Conservation (phyloP, 768 basidiomycete genomes). For the Steccherinum ochraceum region DNA sequence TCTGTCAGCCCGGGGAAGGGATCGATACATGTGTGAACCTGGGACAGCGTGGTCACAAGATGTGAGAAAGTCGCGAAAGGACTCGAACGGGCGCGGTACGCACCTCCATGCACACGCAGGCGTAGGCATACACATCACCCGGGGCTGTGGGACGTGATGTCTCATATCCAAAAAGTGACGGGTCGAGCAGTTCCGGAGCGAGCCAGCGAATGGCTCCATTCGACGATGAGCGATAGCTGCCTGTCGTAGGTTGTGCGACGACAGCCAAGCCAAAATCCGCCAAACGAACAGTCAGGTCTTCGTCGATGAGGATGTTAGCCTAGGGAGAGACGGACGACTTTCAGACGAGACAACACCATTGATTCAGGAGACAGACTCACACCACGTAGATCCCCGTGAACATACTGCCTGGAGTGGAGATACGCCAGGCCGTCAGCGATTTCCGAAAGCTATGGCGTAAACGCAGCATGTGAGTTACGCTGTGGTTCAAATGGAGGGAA, state of each 20-base stretch:
- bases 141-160: neutral
- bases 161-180: neutral
- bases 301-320: constrained; percentile 6
- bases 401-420: constrained; percentile 1
- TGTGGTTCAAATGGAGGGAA: too few species aligned
- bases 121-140: constrained; percentile 5
- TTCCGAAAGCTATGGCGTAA: neutral
- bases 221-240: neutral
- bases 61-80: too few species aligned
- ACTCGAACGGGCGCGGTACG: too few species aligned
- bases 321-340: neutral
- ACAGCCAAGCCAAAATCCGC: constrained; percentile 4
- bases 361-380: neutral
- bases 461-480: constrained; percentile 28
- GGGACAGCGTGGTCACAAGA: too few species aligned
- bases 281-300: neutral
- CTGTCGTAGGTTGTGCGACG: neutral
- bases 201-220: neutral
- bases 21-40: neutral
- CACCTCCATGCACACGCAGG: constrained; percentile 7
- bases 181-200: neutral
- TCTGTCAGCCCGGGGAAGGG: neutral
- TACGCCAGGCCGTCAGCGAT: constrained; percentile 4
- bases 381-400: constrained; percentile 5
- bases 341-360: neutral